These are phyloP conservation scores for Podospora didyma DNA, from an alignment of 495 filamentous ascomycete species.

Conservation along the genomic window DNA sequence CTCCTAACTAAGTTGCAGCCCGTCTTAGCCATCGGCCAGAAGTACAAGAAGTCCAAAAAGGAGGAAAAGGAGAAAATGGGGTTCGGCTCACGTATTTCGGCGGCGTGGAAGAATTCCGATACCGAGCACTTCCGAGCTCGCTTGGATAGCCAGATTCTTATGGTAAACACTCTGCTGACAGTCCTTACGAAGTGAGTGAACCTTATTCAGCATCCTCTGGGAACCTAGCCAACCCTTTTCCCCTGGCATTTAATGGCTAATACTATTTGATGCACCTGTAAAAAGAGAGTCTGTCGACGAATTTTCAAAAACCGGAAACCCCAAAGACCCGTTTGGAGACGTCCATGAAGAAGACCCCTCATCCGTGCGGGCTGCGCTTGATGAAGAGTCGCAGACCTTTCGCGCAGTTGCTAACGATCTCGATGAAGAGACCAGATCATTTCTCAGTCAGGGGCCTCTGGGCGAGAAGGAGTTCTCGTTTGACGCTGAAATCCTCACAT, in stretches of 20 bases:
- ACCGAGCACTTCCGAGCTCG: background rate
- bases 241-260: too few species aligned
- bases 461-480: background rate
- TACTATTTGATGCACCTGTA: too few species aligned
- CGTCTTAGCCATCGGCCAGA: background rate
- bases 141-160: background rate
- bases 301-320: background rate
- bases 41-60: background rate
- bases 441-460: too few species aligned
- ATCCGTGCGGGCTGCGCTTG: background rate
- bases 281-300: background rate
- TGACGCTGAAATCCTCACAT: background rate
- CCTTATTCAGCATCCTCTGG: background rate
- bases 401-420: background rate
- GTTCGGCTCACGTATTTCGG: background rate
- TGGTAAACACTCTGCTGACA: background rate
- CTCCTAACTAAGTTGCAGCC: background rate
- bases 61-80: background rate
- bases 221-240: background rate
- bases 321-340: too few species aligned
- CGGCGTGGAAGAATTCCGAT: background rate
- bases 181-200: background rate
- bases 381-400: background rate
- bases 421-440: background rate
- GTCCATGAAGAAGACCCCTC: background rate